These are phyloP conservation scores for Venturia carpophila DNA, from an alignment of 2,329 filamentous ascomycete genomes.

Conservation along the genomic window DNA sequence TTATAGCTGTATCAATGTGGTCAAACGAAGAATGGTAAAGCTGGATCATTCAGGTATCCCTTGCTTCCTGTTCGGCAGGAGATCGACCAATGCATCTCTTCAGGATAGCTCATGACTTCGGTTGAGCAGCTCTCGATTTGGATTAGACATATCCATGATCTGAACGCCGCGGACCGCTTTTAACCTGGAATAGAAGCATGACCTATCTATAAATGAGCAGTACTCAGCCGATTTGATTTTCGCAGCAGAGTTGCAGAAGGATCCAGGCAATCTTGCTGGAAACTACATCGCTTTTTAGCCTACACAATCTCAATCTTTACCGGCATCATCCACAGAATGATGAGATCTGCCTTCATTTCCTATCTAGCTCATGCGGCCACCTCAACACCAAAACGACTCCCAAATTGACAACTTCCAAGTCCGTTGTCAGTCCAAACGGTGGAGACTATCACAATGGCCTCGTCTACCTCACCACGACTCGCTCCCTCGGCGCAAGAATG, in stretches of 20 bases:
- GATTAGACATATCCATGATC: neutral
- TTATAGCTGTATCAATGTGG: neutral
- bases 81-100: neutral
- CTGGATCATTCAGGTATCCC: neutral
- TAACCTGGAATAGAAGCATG: neutral
- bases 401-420: conserved; percentile 21
- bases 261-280: too few species aligned
- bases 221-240: too few species aligned
- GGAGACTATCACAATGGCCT: conserved; percentile 23
- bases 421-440: conserved; percentile 24
- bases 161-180: neutral
- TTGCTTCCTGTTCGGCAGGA: neutral
- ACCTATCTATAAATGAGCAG: too few species aligned
- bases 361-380: too few species aligned
- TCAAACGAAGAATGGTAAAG: neutral
- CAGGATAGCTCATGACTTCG: neutral
- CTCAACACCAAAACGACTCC: conserved; percentile 8
- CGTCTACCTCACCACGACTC: conserved; percentile 24
- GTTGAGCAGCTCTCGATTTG: neutral
- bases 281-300: too few species aligned
- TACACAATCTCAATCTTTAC: too few species aligned
- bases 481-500: conserved; percentile 1
- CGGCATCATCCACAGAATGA: too few species aligned
- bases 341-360: too few species aligned
- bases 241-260: too few species aligned